These are phyloP conservation scores for Sugiyamaella smithiae DNA, from an alignment of 805 yeast species.

Conservation along the genomic window DNA sequence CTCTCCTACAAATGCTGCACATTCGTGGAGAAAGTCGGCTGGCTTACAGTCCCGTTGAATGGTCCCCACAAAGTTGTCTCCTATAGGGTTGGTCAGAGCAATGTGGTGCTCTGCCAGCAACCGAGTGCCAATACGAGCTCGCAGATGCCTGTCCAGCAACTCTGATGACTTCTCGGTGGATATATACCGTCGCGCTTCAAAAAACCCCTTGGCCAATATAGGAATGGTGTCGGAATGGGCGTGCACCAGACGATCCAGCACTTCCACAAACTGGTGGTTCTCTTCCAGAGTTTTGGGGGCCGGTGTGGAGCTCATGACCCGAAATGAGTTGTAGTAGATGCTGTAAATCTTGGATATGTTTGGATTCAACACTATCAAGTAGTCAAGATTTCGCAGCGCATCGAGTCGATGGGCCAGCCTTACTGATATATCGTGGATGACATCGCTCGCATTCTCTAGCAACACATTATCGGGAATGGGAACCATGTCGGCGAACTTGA, in stretches of 20 bases:
- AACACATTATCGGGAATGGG: conserved; percentile 29
- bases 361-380: conserved; percentile 82
- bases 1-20: conserved; percentile 75
- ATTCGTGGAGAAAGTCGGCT: conserved; percentile 56
- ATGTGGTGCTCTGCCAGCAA: conserved; percentile 84
- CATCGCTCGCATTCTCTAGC: conserved; percentile 33
- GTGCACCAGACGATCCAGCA: conserved; percentile 59
- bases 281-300: conserved; percentile 50
- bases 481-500: conserved; percentile 26
- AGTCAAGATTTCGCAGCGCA: conserved; percentile 73
- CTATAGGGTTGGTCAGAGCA: conserved; percentile 49
- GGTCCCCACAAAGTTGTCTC: conserved; percentile 55
- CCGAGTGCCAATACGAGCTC: conserved; percentile 84
- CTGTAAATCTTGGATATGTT: conserved; percentile 75
- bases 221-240: conserved; percentile 84
- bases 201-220: conserved; percentile 75
- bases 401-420: conserved; percentile 64
- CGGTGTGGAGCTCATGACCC: conserved; percentile 44
- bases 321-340: conserved; percentile 68
- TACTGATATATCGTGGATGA: conserved; percentile 27
- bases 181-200: conserved; percentile 53
- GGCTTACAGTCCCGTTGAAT: conserved; percentile 67
- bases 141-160: conserved; percentile 72
- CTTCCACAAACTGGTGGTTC: conserved; percentile 50
- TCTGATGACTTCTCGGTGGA: conserved; percentile 49